Evolutionary conservation across 2,329 filamentous ascomycete species (phyloP).

Genomic region (Botryosphaeria agaves): DNA sequence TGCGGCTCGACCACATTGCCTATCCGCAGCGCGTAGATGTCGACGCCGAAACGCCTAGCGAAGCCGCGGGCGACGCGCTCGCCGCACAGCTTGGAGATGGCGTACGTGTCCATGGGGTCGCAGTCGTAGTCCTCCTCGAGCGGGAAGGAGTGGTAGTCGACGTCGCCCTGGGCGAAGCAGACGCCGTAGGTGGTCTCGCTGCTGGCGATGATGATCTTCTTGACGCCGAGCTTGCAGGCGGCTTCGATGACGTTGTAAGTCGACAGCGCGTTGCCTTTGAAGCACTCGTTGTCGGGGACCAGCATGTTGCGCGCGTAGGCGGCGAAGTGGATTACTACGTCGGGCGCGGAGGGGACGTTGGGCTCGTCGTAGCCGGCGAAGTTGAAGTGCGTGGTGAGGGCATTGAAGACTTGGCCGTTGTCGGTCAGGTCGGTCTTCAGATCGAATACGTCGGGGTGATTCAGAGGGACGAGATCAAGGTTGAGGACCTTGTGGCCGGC

Average conservation of each 20-base stretch:
- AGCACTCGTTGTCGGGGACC: slow-evolving; percentile 42
- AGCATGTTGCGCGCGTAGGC: slow-evolving; percentile 43
- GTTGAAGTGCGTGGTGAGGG: slow-evolving; percentile 38
- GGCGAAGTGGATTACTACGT: slow-evolving; percentile 45
- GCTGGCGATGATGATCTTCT: slow-evolving; percentile 43
- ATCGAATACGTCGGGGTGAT: slow-evolving; percentile 32
- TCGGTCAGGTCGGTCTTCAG: slow-evolving; percentile 38
- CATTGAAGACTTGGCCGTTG: slow-evolving; percentile 38
- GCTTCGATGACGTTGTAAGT: slow-evolving; percentile 48
- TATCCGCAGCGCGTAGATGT: slow-evolving; percentile 44
- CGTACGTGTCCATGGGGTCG: slow-evolving; percentile 45
- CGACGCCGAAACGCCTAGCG: slow-evolving; percentile 34
- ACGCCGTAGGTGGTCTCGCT: slow-evolving; percentile 45
- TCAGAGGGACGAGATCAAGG: slow-evolving; percentile 32
- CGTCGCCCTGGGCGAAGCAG: slow-evolving; percentile 41
- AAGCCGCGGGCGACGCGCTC: slow-evolving; percentile 41
- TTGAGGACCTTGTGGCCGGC: slow-evolving; percentile 36
- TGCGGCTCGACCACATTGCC: slow-evolving; percentile 45
- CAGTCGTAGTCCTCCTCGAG: slow-evolving; percentile 41
- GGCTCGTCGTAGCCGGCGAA: slow-evolving; percentile 30
- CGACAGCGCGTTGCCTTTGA: slow-evolving; percentile 34
- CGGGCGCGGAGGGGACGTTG: slow-evolving; percentile 27
- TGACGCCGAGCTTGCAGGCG: slow-evolving; percentile 41
- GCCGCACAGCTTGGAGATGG: slow-evolving; percentile 40
- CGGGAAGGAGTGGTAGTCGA: slow-evolving; percentile 39